Percentiles rank a stretch among this genome's conserved stretches.
phyloP scores from a whole-genome alignment of 306 rosid genomes.

The Macrotyloma uniflorum region DNA sequence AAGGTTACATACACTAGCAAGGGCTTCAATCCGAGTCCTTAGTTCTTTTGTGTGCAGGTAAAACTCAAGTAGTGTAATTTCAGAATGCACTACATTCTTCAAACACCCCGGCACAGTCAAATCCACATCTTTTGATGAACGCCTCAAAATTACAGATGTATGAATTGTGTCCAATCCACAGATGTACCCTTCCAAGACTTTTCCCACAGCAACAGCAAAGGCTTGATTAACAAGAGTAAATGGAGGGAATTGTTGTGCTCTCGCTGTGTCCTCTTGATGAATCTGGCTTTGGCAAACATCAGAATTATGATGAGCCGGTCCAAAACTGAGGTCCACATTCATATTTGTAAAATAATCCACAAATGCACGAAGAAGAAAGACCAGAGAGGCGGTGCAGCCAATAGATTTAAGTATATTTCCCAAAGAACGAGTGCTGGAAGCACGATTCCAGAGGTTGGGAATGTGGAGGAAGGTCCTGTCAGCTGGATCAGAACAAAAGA shows the following conservation, averaged over 20 bases:
- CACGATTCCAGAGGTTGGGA: constrained; percentile 75
- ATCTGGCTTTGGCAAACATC: constrained; percentile 31
- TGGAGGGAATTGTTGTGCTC: constrained; percentile 41
- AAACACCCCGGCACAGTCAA: constrained; percentile 63
- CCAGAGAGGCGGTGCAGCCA: constrained; percentile 65
- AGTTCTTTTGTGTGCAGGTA: constrained; percentile 81
- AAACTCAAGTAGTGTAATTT: constrained; percentile 76
- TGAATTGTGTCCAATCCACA: constrained; percentile 68
- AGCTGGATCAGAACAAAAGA: constrained; percentile 67
- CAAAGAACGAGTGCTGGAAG: constrained; percentile 76
- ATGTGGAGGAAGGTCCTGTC: constrained; percentile 71
- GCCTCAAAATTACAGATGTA: constrained; percentile 67
- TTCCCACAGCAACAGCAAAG: constrained; percentile 82
- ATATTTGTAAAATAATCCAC: constrained; percentile 56
- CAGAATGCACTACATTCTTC: constrained; percentile 70
- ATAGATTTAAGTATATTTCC: constrained; percentile 70
- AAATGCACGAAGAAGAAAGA: constrained; percentile 71
- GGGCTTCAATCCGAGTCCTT: constrained; percentile 68
- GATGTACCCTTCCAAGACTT: constrained; percentile 77
- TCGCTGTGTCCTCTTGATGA: constrained; percentile 34
- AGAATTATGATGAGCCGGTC: constrained; percentile 11
- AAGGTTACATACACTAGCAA: constrained; percentile 74
- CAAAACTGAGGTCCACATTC: constrained; percentile 30
- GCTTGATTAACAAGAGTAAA: constrained; percentile 87
- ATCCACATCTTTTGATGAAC: constrained; percentile 41